Evolutionary conservation across 495 filamentous ascomycete species (phyloP).

Genomic region (Letharia columbiana): DNA sequence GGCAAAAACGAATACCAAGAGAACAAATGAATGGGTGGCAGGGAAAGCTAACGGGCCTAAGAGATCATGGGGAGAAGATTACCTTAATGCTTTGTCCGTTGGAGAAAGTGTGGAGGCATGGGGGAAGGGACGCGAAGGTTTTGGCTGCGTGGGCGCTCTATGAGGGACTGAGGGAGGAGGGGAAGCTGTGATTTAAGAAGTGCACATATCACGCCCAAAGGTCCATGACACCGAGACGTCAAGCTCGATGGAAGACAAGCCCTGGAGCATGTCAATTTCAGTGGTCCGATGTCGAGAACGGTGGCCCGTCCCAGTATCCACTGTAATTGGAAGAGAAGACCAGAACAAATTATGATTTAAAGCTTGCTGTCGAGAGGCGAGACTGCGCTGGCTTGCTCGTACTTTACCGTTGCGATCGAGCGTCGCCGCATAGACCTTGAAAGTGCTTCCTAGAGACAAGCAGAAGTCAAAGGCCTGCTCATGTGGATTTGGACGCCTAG

Average conservation of each 20-base stretch:
- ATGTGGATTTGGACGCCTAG: slow-evolving; percentile 6
- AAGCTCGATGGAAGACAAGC: not conserved
- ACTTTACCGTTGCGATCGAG: not conserved
- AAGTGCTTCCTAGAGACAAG: not conserved
- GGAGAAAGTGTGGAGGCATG: slow-evolving; percentile 68
- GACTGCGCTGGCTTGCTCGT: not conserved
- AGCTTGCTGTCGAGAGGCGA: not conserved
- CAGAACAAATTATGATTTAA: not conserved
- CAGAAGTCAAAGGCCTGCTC: not conserved
- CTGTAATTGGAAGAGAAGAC: not conserved
- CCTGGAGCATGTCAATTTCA: not conserved
- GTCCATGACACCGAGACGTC: not conserved
- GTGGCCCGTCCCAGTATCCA: not conserved
- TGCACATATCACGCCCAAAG: not conserved
- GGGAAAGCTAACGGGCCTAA: slow-evolving; percentile 68
- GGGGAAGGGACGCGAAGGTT: slow-evolving; percentile 67
- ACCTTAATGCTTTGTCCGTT: slow-evolving; percentile 64
- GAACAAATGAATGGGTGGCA: slow-evolving; percentile 57
- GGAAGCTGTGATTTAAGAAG: slow-evolving; percentile 43
- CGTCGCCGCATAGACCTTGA: not conserved
- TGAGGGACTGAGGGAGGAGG: slow-evolving; percentile 58
- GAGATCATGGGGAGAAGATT: slow-evolving; percentile 77
- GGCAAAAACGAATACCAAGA: slow-evolving; percentile 58
- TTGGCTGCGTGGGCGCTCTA: slow-evolving; percentile 72
- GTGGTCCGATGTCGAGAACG: not conserved